These are phyloP conservation scores for Tylopilus sp. DNA, from an alignment of 1,284 basidiomycete species.

Conservation along the genomic window DNA sequence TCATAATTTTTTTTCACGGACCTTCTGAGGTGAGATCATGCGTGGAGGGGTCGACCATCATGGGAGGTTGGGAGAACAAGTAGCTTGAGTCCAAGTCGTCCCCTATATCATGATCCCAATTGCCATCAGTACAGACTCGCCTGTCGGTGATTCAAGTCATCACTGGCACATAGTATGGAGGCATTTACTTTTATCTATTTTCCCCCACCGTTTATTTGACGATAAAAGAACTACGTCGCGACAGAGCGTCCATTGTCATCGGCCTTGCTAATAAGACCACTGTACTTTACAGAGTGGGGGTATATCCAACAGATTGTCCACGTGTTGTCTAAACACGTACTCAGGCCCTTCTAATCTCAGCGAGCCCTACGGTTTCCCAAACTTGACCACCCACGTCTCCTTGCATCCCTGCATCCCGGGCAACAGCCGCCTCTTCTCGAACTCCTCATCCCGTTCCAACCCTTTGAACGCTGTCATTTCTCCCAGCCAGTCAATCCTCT, in stretches of 20 bases:
- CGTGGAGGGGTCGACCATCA: too few relatives aligned
- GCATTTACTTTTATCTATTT: too few relatives aligned
- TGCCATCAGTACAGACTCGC: too few relatives aligned
- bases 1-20: too few relatives aligned
- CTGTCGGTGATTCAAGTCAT: too few relatives aligned
- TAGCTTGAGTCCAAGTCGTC: too few relatives aligned
- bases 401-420: conserved; percentile 34
- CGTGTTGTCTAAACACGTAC: not conserved
- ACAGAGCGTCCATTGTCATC: not conserved
- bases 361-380: conserved; percentile 27
- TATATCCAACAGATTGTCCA: not conserved
- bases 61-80: too few relatives aligned
- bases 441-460: conserved; percentile 52
- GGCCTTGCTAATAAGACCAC: not conserved
- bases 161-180: too few relatives aligned
- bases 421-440: conserved; percentile 43
- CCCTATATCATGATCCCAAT: too few relatives aligned
- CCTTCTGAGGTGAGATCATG: too few relatives aligned
- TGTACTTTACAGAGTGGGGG: conserved; percentile 2
- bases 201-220: too few relatives aligned
- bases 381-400: conserved; percentile 39
- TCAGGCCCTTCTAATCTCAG: too few relatives aligned
- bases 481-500: conserved; percentile 57
- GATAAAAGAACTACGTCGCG: not conserved
- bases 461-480: conserved; percentile 52